Evolutionary conservation across 257 asterid species (phyloP).

Genomic region (Coffea eugenioides): DNA sequence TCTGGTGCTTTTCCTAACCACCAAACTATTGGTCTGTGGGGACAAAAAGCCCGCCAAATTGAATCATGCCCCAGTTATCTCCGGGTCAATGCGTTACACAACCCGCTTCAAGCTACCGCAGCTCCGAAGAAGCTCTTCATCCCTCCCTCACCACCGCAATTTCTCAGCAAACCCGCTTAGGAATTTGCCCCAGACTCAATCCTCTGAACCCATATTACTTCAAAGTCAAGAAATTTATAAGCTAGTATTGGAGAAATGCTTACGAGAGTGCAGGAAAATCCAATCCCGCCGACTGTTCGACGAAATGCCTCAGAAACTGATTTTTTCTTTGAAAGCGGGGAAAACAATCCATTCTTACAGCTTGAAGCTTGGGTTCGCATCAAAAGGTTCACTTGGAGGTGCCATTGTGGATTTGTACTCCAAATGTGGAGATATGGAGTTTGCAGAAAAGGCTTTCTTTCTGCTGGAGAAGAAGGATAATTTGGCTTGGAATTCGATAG

Average conservation of each 20-base stretch:
- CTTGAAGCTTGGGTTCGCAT: conserved; percentile 47
- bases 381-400: conserved; percentile 52
- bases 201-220: background rate
- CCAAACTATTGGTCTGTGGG: too few species aligned
- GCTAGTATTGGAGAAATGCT: conserved; percentile 38
- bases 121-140: background rate
- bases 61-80: too few species aligned
- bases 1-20: too few species aligned
- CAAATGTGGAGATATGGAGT: conserved; percentile 64
- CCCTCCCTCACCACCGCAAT: background rate
- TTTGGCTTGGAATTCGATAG: conserved; percentile 79
- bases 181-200: background rate
- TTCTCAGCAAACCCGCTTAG: background rate
- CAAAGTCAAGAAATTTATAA: conserved; percentile 4
- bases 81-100: too few species aligned
- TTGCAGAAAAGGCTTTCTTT: conserved; percentile 49
- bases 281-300: conserved; percentile 63
- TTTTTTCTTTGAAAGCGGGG: conserved; percentile 36
- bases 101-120: too few species aligned
- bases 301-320: conserved; percentile 50
- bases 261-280: conserved; percentile 59
- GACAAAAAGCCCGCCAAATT: too few species aligned
- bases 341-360: conserved; percentile 56
- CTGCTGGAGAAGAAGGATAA: conserved; percentile 51
- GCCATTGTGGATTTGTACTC: conserved; percentile 83